Conservation (phyloP, 2,329 filamentous ascomycete genomes). For the Arthrobotrys sphaeroides region DNA sequence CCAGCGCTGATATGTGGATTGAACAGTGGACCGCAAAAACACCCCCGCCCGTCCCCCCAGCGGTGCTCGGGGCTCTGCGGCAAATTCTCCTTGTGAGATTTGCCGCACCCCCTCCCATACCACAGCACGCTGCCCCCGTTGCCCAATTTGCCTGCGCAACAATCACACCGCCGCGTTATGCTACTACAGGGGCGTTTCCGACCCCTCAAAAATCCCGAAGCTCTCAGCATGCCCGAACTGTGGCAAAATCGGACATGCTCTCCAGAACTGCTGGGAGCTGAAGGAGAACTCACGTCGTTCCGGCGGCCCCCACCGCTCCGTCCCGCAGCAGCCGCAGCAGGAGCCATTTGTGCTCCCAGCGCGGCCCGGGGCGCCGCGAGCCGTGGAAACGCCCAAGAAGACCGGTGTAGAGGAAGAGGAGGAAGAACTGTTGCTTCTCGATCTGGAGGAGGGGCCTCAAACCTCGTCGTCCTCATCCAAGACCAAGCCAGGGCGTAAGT, state of each 20-base stretch:
- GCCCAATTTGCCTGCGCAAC: conserved; percentile 27
- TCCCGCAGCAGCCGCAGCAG: neutral
- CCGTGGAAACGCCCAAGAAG: neutral
- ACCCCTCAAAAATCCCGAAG: conserved; percentile 22
- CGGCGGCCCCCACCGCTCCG: neutral
- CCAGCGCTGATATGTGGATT: neutral
- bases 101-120: neutral
- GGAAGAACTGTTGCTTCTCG: neutral
- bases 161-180: conserved; percentile 25
- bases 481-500: conserved; percentile 14
- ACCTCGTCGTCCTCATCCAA: conserved; percentile 1
- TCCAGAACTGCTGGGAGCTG: conserved; percentile 21
- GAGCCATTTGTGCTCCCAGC: neutral
- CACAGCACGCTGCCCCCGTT: neutral
- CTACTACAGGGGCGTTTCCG: conserved; percentile 28
- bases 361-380: neutral
- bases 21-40: neutral
- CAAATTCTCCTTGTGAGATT: neutral
- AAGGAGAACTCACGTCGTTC: conserved; percentile 23
- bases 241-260: conserved; percentile 7
- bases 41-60: neutral
- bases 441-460: neutral
- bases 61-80: neutral
- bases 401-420: neutral
- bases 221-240: conserved; percentile 17